Percentiles rank a stretch among this genome's conserved stretches.
Evolutionary conservation across 2,329 filamentous ascomycete genomes (phyloP).

Genomic region (Cordyceps javanica): DNA sequence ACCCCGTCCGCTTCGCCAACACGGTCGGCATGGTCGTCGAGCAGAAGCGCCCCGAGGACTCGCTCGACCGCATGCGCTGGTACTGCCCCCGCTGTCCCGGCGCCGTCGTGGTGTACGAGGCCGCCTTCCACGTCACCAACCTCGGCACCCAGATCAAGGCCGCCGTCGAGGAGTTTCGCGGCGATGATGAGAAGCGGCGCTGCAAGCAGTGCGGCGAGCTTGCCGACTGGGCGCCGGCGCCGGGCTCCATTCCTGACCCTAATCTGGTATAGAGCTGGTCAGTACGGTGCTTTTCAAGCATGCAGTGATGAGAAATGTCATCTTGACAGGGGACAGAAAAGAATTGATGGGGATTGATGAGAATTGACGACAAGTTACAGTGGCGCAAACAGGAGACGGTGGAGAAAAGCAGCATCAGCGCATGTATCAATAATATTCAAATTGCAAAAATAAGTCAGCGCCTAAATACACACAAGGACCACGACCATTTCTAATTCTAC

Average conservation of each 20-base stretch:
- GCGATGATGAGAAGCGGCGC: constrained; percentile 58
- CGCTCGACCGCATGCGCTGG: constrained; percentile 79
- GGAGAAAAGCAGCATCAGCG: background rate
- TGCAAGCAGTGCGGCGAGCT: constrained; percentile 72
- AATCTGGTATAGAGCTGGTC: constrained; percentile 35
- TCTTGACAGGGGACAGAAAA: background rate
- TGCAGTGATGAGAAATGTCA: background rate
- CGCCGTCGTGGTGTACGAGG: constrained; percentile 71
- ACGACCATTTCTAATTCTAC: background rate
- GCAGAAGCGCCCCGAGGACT: constrained; percentile 65
- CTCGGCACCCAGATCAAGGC: constrained; percentile 91
- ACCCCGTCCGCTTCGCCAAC: constrained; percentile 85
- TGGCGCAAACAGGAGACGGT: background rate
- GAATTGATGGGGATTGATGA: background rate
- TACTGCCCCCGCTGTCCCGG: constrained; percentile 66
- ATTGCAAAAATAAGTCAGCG: background rate
- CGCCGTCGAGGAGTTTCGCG: constrained; percentile 77
- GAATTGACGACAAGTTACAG: background rate
- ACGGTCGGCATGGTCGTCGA: constrained; percentile 94
- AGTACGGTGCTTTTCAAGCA: no score
- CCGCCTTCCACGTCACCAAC: constrained; percentile 80
- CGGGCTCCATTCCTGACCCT: constrained; percentile 53
- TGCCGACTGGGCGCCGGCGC: constrained; percentile 62
- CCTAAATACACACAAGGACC: background rate
- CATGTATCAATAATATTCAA: background rate